phyloP scores from a whole-genome alignment of 2,329 filamentous ascomycete species.

The Alternaria arborescens region DNA sequence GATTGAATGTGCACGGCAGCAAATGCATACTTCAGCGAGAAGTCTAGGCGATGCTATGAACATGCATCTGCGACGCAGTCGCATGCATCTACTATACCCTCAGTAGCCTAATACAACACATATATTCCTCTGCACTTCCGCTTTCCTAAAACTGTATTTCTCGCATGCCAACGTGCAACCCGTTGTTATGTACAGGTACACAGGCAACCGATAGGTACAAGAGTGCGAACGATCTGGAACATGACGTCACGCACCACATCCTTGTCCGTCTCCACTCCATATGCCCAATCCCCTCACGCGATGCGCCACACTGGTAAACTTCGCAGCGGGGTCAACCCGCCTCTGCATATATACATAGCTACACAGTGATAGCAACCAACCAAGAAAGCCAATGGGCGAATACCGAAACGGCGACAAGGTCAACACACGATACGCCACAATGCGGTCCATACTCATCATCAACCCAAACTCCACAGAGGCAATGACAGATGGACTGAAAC shows the following conservation, averaged over 20 bases:
- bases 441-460: conserved; percentile 70
- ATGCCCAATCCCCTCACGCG: conserved; percentile 19
- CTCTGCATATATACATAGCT: neutral
- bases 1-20: conserved; percentile 2
- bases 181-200: neutral
- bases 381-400: conserved; percentile 34
- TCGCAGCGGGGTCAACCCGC: conserved; percentile 26
- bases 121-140: neutral
- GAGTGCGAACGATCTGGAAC: neutral
- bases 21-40: neutral
- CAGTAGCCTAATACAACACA: conserved; percentile 23
- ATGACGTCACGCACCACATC: conserved; percentile 22
- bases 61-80: conserved; percentile 1
- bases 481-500: conserved; percentile 75
- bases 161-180: neutral
- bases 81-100: conserved; percentile 8
- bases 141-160: neutral
- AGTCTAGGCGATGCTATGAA: neutral
- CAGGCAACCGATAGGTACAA: neutral
- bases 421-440: conserved; percentile 38
- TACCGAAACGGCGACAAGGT: conserved; percentile 23
- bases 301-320: conserved; percentile 18
- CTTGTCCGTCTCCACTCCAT: conserved; percentile 20
- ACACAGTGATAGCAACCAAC: neutral
- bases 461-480: conserved; percentile 79